These are phyloP conservation scores for Teunomyces aglyptinius DNA, from an alignment of 805 yeast genomes.

Conservation along the genomic window DNA sequence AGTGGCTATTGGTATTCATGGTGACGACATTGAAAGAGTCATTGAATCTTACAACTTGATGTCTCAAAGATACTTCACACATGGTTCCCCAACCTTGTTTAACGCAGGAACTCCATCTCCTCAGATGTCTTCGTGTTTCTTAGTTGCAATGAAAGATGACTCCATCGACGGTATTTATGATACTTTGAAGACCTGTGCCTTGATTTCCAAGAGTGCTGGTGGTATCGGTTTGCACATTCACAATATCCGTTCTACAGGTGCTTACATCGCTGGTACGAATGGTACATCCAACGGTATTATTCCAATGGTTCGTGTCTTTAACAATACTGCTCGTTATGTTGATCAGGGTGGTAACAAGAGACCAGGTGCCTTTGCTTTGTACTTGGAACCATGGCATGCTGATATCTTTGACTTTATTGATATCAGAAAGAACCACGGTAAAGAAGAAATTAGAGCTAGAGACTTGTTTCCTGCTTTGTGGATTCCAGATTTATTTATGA, in stretches of 20 bases:
- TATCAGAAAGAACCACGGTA: slow-evolving; percentile 61
- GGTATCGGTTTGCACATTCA: slow-evolving; percentile 64
- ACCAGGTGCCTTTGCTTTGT: slow-evolving; percentile 63
- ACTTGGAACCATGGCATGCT: slow-evolving; percentile 63
- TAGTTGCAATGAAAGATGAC: slow-evolving; percentile 62
- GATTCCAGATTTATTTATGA: slow-evolving; percentile 64
- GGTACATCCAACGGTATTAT: slow-evolving; percentile 63
- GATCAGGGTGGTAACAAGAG: slow-evolving; percentile 67
- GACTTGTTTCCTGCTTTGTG: slow-evolving; percentile 62
- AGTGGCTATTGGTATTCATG: slow-evolving; percentile 61
- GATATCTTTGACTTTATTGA: slow-evolving; percentile 59
- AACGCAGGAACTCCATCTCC: slow-evolving; percentile 62
- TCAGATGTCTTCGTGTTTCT: slow-evolving; percentile 62
- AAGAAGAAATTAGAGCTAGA: slow-evolving; percentile 62
- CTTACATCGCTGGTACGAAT: slow-evolving; percentile 61
- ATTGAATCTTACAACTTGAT: slow-evolving; percentile 57
- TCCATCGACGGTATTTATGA: slow-evolving; percentile 63
- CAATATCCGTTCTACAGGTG: slow-evolving; percentile 57
- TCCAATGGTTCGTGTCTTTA: slow-evolving; percentile 63
- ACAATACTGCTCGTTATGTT: slow-evolving; percentile 61
- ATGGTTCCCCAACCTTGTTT: slow-evolving; percentile 62
- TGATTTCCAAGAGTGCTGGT: slow-evolving; percentile 61
- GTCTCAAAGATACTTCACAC: slow-evolving; percentile 59
- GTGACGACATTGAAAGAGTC: slow-evolving; percentile 49
- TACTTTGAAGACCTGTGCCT: slow-evolving; percentile 59